Conservation (phyloP, 768 basidiomycete genomes). For the Phanerochaete carnosa region DNA sequence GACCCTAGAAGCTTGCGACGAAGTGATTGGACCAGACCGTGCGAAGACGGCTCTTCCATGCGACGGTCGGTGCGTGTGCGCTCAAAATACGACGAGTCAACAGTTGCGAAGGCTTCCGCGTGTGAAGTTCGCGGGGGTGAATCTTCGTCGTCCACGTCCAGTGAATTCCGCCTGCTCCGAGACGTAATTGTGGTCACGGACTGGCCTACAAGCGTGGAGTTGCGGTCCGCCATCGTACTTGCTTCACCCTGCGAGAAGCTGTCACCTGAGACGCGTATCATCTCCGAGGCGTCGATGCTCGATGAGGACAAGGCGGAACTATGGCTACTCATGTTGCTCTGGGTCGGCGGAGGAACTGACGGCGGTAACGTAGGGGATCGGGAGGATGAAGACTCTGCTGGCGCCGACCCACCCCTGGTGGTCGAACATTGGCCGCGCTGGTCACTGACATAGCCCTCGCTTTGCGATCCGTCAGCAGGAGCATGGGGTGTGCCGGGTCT, state of each 20-base stretch:
- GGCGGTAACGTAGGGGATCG: not conserved
- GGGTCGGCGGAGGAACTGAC: not conserved
- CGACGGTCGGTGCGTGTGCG: slow-evolving; percentile 18
- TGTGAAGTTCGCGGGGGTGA: slow-evolving; percentile 29
- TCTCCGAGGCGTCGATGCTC: not conserved
- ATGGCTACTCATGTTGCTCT: not conserved
- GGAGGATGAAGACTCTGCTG: not conserved
- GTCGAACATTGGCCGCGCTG: not conserved
- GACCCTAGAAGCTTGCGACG: slow-evolving; percentile 20
- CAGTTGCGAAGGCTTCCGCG: slow-evolving; percentile 33
- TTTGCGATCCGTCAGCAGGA: not conserved
- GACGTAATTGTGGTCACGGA: not conserved
- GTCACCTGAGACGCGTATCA: not conserved
- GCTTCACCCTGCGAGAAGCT: not conserved
- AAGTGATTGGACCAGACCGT: slow-evolving; percentile 16
- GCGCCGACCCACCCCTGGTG: not conserved
- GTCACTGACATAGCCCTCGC: slow-evolving; percentile 6
- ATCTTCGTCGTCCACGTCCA: slow-evolving; percentile 24
- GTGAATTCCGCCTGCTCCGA: not conserved
- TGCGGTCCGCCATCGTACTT: not conserved
- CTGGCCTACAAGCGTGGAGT: slow-evolving; percentile 7
- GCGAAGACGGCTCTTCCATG: slow-evolving; percentile 15
- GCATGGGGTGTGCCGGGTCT: slow-evolving; percentile 6
- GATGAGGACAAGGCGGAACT: not conserved
- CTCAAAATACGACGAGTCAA: slow-evolving; percentile 28